Evolutionary conservation across 192 early-diverging fungal species (phyloP).

Genomic region (Linnemannia hyalina): DNA sequence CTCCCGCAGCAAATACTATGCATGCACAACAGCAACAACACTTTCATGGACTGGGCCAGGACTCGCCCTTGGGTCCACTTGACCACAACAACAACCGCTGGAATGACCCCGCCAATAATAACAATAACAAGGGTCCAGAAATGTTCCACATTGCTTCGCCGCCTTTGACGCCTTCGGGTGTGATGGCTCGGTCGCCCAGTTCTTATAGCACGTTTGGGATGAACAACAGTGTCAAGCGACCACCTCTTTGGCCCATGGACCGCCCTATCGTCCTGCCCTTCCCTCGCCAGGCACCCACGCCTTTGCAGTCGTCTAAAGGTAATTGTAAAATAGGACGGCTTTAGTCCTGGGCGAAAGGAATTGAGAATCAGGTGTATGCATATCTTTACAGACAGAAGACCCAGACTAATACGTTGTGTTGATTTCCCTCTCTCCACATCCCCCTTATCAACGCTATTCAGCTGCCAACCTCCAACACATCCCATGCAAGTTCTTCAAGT

Average conservation of each 20-base stretch:
- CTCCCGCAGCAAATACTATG: slow-evolving; percentile 4
- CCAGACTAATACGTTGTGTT: no score
- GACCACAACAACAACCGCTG: slow-evolving; percentile 31
- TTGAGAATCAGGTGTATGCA: not conserved
- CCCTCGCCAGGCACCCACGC: slow-evolving; percentile 35
- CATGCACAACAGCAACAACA: slow-evolving; percentile 7
- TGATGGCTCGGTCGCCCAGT: slow-evolving; percentile 34
- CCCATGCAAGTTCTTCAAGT: slow-evolving; percentile 87
- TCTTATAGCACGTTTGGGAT: slow-evolving; percentile 30
- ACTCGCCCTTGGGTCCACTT: slow-evolving; percentile 25
- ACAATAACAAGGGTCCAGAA: slow-evolving; percentile 18
- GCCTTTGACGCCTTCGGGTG: slow-evolving; percentile 43
- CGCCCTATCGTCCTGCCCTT: slow-evolving; percentile 35
- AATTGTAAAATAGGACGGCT: not conserved
- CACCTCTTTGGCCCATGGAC: slow-evolving; percentile 52
- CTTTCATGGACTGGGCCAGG: slow-evolving; percentile 26
- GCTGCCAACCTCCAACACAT: slow-evolving; percentile 68
- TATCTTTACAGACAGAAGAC: not conserved
- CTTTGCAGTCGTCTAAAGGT: slow-evolving; percentile 53
- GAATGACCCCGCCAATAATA: slow-evolving; percentile 21
- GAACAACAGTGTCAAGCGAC: slow-evolving; percentile 35
- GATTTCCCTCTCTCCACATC: not conserved
- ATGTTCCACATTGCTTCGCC: slow-evolving; percentile 52
- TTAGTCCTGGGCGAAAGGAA: not conserved
- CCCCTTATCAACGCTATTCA: not conserved